phyloP scores from a whole-genome alignment of 371 early-diverging fungal species.

The Umbelopsis sp. region DNA sequence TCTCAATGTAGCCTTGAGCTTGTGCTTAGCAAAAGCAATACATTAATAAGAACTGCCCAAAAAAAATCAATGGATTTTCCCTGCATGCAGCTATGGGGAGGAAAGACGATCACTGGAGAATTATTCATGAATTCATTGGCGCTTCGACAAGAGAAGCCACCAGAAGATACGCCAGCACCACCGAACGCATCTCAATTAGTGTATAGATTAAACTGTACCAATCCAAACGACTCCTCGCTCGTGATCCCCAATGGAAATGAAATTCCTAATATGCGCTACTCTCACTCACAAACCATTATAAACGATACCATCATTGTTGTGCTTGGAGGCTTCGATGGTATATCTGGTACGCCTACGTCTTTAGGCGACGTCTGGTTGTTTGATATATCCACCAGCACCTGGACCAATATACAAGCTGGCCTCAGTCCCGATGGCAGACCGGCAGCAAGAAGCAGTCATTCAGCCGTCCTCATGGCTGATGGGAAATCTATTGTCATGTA shows the following conservation, averaged over 20 bases:
- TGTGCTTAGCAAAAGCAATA: not conserved
- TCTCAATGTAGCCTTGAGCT: not conserved
- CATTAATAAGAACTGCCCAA: not conserved
- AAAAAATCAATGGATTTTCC: too few relatives aligned
- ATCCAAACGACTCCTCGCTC: constrained; percentile 34
- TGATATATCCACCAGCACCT: constrained; percentile 28
- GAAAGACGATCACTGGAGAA: constrained; percentile 29
- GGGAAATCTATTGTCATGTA: constrained; percentile 47
- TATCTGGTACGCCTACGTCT: constrained; percentile 38
- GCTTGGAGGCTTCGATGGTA: constrained; percentile 47
- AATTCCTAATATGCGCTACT: constrained; percentile 36
- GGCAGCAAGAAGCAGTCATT: constrained; percentile 45
- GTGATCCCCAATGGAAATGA: constrained; percentile 9
- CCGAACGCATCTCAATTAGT: not conserved
- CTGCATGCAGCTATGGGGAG: constrained; percentile 45
- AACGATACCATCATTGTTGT: constrained; percentile 35
- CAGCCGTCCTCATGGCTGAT: constrained; percentile 45
- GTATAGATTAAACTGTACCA: constrained; percentile 37
- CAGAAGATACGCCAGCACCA: not conserved
- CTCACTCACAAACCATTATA: constrained; percentile 45
- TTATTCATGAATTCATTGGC: constrained; percentile 21
- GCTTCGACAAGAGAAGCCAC: constrained; percentile 3
- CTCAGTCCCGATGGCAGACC: constrained; percentile 40
- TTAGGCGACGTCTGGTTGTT: constrained; percentile 45
- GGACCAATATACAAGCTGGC: constrained; percentile 36